Base-by-base conservation (phyloP, 2,329 filamentous ascomycete species). In the Sarocladium oryzae region DNA sequence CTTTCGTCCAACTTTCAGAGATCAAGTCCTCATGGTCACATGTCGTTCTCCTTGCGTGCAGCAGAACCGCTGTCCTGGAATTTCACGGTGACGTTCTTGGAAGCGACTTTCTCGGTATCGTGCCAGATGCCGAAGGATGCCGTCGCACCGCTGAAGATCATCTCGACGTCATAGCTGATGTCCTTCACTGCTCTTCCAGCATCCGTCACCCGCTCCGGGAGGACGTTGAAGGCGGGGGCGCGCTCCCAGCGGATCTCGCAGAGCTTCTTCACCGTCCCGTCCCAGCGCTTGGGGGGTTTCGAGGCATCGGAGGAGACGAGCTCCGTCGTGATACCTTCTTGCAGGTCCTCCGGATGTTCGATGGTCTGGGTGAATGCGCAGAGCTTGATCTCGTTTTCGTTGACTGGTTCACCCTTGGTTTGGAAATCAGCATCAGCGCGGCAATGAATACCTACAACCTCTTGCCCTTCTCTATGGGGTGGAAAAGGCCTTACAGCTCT, bases 211-310 rank as follows among this genome's bases (percentile, higher is more conserved):
- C 43, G 43, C n/a, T 32, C 26, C 6, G 24, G 26, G 3, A 48
- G 26, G 21, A 37, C 24, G 1, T 49, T 15, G 7, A 56, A 50
- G 3, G 52, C 45, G 0, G 55, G 51, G 2, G 50, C 15, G n/a
- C 48, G 54, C 2, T n/a, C 28, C 55, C 55, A 57, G 1, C 24
- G 49, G 15, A 57, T 48, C 2, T 9, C 32, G 40, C 55, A 57
- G 7, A 55, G 46, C 13, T 52, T 21, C 8, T 50, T 36, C 18
- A 56, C 51, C 0, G n/a, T 15, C 1, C 30, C 1, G 7, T 46
- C 16, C 2, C 1, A 3, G 0, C 28, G 26, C 3, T 5, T 4
- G 6, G 55, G 55, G 0, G 41, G 28, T 13, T 36, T 33, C 15
- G 20, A 35, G 1, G 43, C 24, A 2, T 33, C 30, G 7, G 37